These are phyloP conservation scores for Phytophthora vignae DNA, from an alignment of 352 stramenopile species.

Conservation along the genomic window DNA sequence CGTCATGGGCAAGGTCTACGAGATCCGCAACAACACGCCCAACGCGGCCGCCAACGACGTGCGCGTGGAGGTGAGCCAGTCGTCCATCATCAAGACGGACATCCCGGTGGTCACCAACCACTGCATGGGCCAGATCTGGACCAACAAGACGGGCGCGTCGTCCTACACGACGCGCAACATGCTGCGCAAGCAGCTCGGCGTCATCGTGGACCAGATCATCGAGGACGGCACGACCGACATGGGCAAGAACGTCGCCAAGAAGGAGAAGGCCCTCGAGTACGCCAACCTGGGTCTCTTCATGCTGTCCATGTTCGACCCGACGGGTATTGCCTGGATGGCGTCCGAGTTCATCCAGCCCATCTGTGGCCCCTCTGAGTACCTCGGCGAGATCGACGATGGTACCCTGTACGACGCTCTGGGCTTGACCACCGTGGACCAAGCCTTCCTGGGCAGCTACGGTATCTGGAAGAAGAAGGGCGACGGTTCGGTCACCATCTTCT, in stretches of 20 bases:
- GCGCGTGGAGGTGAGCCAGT: constrained; percentile 34
- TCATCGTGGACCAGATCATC: constrained; percentile 44
- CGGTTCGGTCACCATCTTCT: constrained; percentile 31
- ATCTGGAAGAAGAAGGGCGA: constrained; percentile 52
- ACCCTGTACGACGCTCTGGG: constrained; percentile 49
- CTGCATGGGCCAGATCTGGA: constrained; percentile 44
- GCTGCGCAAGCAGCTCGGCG: constrained; percentile 38
- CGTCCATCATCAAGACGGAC: constrained; percentile 27
- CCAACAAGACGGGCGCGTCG: constrained; percentile 26
- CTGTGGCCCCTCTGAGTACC: constrained; percentile 52
- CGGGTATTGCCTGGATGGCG: constrained; percentile 52
- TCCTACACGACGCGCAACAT: constrained; percentile 31
- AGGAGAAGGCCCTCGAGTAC: constrained; percentile 33
- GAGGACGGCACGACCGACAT: constrained; percentile 38
- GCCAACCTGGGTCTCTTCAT: constrained; percentile 47
- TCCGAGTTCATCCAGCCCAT: constrained; percentile 66
- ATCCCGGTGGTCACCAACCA: constrained; percentile 40
- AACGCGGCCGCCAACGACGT: constrained; percentile 29
- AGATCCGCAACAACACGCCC: constrained; percentile 34
- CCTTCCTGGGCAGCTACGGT: constrained; percentile 52
- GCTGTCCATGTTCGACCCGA: constrained; percentile 58
- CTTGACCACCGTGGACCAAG: constrained; percentile 45
- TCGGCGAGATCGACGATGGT: constrained; percentile 64
- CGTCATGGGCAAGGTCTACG: constrained; percentile 40
- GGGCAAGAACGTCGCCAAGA: constrained; percentile 29